A percentile compares a stretch with the other conserved stretches of the same genome.
Conservation (phyloP, 2,329 filamentous ascomycete species). For the Aspergillus thermomutatus region DNA sequence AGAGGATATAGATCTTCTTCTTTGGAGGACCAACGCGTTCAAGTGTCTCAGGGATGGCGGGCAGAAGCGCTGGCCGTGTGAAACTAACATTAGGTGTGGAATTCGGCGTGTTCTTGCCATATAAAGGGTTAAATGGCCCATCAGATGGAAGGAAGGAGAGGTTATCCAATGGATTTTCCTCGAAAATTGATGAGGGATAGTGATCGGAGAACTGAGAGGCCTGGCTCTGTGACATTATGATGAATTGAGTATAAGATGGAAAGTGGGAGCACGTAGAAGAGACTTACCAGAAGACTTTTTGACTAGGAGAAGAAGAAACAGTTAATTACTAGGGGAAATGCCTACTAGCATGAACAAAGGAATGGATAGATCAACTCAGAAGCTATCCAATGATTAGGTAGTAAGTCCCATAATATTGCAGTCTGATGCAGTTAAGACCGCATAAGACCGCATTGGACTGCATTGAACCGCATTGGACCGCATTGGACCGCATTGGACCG, state of each 20-base stretch:
- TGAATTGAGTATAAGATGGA: neutral
- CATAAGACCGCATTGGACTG: too few relatives aligned
- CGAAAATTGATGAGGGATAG: slow-evolving; percentile 8
- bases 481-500: too few relatives aligned
- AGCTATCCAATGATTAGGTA: too few relatives aligned
- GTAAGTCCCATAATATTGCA: too few relatives aligned
- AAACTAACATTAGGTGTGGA: neutral
- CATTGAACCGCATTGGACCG: too few relatives aligned
- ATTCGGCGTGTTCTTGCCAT: neutral
- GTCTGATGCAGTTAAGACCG: too few relatives aligned
- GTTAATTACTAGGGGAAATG: too few relatives aligned
- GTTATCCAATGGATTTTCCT: slow-evolving; percentile 2
- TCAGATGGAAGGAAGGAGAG: slow-evolving; percentile 2
- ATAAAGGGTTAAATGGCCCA: slow-evolving; percentile 1
- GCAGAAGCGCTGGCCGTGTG: neutral
- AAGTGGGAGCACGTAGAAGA: neutral
- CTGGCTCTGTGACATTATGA: slow-evolving; percentile 14
- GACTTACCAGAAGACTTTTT: neutral
- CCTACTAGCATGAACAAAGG: too few relatives aligned
- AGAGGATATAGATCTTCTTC: slow-evolving; percentile 9
- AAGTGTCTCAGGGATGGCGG: slow-evolving; percentile 1
- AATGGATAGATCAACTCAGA: too few relatives aligned
- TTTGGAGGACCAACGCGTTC: slow-evolving; percentile 2
- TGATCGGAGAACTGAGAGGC: slow-evolving; percentile 10
- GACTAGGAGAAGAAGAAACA: too few relatives aligned